Base-by-base conservation (phyloP, 164 flowering plant species). In the Warburgia ugandensis region DNA sequence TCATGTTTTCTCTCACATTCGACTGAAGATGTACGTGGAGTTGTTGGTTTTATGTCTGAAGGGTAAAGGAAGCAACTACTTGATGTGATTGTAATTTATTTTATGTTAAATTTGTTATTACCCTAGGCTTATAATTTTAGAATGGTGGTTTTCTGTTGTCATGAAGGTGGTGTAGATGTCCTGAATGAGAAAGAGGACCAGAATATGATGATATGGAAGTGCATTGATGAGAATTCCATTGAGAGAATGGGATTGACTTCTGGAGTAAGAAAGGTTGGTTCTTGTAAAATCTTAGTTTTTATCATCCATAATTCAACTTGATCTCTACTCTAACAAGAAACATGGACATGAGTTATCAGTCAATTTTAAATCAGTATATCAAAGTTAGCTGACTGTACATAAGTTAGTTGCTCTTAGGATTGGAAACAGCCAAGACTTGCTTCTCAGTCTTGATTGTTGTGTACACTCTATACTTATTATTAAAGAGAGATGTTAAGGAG, bases 261-360 rank as follows among this genome's bases (percentile, higher is more conserved):
- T 41, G 86, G 91, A 43, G 95, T 92, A n/a, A 73, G 86, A 64
- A 92, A 87, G 96, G 96, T 87, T 73, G 46, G 25, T 30, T n/a
- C n/a, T 42, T 33, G 37, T 29, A 31, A 29, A 42, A 29, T 27
- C 3, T 16, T n/a, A 33, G 14, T 23, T 17, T 28, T 12, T 44
- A 22, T 38, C 13, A 22, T 35, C 29, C 16, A 29, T 30, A 4
- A 26, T 52, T 6, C 30, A 13, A 32, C 11, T 25, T 33, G 33
- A 19, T 30, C 19, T 12, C n/a, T 29, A 19, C 5, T 50, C 4
- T 4, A 10, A n/a, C 35, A 14, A 28, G 22, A 29, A 6, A 20
- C 14, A 11, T 32, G 39, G 16, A 7, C n/a, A n/a, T n/a, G n/a
- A n/a, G 12, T 4, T 16, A 17, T 30, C 10, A 22, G 30, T 25